phyloP scores from a whole-genome alignment of 2,329 filamentous ascomycete genomes.

The Dothistroma pini region DNA sequence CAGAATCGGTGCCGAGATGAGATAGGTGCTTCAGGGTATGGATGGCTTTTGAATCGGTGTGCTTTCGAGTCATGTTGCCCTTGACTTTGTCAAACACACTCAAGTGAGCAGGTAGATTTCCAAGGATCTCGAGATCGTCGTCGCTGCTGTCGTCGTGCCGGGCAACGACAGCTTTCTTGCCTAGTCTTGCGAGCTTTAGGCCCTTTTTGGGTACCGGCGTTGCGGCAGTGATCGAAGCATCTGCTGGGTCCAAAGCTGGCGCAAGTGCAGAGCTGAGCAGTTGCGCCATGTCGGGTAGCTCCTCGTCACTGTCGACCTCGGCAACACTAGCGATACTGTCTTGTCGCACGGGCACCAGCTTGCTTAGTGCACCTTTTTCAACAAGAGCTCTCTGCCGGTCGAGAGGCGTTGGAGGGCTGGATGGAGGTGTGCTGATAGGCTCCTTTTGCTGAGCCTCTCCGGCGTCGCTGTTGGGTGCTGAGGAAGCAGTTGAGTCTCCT shows the following conservation, averaged over 20 bases:
- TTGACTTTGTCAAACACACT: constrained; percentile 39
- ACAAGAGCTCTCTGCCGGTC: constrained; percentile 35
- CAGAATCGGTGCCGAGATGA: constrained; percentile 33
- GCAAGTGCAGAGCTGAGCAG: constrained; percentile 30
- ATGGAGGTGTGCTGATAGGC: constrained; percentile 40
- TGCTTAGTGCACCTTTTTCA: constrained; percentile 33
- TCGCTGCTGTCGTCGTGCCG: constrained; percentile 39
- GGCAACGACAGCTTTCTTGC: constrained; percentile 24
- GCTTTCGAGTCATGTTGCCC: constrained; percentile 18
- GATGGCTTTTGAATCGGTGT: constrained; percentile 31
- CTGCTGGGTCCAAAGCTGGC: not conserved
- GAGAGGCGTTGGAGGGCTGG: constrained; percentile 41
- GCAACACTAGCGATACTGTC: constrained; percentile 29
- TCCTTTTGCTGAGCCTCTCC: constrained; percentile 22
- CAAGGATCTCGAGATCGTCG: constrained; percentile 64
- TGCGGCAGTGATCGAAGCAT: not conserved
- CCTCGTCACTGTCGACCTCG: constrained; percentile 25
- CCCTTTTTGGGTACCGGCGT: constrained; percentile 15
- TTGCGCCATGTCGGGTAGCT: constrained; percentile 29
- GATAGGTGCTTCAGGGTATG: constrained; percentile 35
- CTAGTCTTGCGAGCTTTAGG: constrained; percentile 35
- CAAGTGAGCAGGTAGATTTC: constrained; percentile 31
- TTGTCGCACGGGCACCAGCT: constrained; percentile 30
- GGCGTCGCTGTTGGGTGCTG: constrained; percentile 31
- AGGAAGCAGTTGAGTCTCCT: constrained; percentile 25